Percentiles rank a stretch among this genome's conserved stretches.
phyloP scores from a whole-genome alignment of 2,329 filamentous ascomycete genomes.

The Alternaria infectoria region DNA sequence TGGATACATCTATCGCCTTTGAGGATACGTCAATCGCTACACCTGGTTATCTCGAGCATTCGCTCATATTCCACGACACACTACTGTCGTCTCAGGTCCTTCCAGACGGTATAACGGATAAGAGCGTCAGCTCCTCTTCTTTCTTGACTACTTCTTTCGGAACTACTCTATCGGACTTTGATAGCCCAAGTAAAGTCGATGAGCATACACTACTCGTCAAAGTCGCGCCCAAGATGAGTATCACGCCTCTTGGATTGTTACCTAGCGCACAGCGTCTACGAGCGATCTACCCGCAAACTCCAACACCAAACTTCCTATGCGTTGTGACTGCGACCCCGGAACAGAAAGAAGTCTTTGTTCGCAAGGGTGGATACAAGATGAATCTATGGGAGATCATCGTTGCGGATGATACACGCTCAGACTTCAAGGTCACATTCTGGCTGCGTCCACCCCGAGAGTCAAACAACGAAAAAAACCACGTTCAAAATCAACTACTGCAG shows the following conservation, averaged over 20 bases:
- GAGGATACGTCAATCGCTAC: slow-evolving; percentile 20
- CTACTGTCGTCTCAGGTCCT: slow-evolving; percentile 65
- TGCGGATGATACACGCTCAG: slow-evolving; percentile 82
- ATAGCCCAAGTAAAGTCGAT: slow-evolving; percentile 28
- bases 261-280: slow-evolving; percentile 70
- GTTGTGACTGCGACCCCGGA: slow-evolving; percentile 76
- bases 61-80: slow-evolving; percentile 72
- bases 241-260: slow-evolving; percentile 72
- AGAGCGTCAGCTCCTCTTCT: slow-evolving; percentile 40
- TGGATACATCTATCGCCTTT: slow-evolving; percentile 34
- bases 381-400: slow-evolving; percentile 56
- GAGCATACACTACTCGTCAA: slow-evolving; percentile 13
- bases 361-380: slow-evolving; percentile 62
- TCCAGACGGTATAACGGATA: slow-evolving; percentile 27
- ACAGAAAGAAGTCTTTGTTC: slow-evolving; percentile 71
- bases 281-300: slow-evolving; percentile 76
- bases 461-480: slow-evolving; percentile 17
- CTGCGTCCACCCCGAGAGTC: slow-evolving; percentile 53
- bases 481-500: slow-evolving; percentile 47
- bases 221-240: slow-evolving; percentile 39
- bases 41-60: slow-evolving; percentile 74
- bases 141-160: slow-evolving; percentile 48
- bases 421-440: slow-evolving; percentile 88
- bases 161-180: slow-evolving; percentile 34
- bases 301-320: slow-evolving; percentile 82